A percentile compares a stretch with the other conserved stretches of the same genome.
Evolutionary conservation across 306 rosid species (phyloP).

Genomic region (Glycine soja): DNA sequence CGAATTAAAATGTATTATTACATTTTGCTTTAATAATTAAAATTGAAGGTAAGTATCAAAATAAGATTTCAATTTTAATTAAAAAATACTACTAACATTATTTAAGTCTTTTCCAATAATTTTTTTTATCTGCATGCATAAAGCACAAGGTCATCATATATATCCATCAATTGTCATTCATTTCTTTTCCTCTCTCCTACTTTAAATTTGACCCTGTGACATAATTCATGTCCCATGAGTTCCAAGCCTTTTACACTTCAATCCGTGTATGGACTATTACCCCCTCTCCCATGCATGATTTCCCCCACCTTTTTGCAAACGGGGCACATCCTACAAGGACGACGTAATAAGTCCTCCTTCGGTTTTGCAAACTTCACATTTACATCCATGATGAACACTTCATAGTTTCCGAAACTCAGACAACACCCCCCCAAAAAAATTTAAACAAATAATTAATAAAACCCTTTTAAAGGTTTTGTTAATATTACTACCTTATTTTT

Average conservation of each 20-base stretch:
- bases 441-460: no score
- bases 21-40: no score
- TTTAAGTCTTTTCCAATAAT: background rate
- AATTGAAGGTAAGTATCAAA: no score
- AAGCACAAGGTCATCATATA: conserved; percentile 30
- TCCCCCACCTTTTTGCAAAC: conserved; percentile 45
- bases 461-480: background rate
- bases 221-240: conserved; percentile 38
- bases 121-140: conserved; percentile 53
- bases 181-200: conserved; percentile 27
- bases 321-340: conserved; percentile 48
- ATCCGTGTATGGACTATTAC: conserved; percentile 32
- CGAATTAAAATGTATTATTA: background rate
- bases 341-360: conserved; percentile 41
- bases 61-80: background rate
- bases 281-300: conserved; percentile 52
- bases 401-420: background rate
- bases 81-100: background rate
- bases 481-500: background rate
- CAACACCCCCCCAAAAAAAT: no score
- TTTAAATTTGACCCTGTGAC: conserved; percentile 51
- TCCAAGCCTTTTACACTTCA: conserved; percentile 47
- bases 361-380: conserved; percentile 38
- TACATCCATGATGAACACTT: conserved; percentile 44
- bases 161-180: background rate